These are phyloP conservation scores for Daldinia decipiens DNA, from an alignment of 495 filamentous ascomycete genomes.

Conservation along the genomic window DNA sequence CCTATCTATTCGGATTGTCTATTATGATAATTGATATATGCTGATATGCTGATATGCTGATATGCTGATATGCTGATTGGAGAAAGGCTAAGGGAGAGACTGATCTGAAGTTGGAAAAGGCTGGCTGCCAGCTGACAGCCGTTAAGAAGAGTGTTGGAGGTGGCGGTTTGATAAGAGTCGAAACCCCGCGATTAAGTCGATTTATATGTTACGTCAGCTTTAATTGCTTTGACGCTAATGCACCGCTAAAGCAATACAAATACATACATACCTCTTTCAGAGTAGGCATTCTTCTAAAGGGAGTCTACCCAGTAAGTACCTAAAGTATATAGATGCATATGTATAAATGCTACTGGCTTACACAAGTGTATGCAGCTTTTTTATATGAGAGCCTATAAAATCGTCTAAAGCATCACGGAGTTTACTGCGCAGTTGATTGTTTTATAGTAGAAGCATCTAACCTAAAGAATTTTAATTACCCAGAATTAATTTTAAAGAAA, in stretches of 20 bases:
- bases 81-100: slow-evolving; percentile 3
- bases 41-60: too few relatives aligned
- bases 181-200: slow-evolving; percentile 1
- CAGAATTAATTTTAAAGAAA: background rate
- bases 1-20: background rate
- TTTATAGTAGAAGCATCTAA: background rate
- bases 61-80: background rate
- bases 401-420: background rate
- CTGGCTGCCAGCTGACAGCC: slow-evolving; percentile 41
- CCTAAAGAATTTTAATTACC: background rate
- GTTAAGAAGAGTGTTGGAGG: slow-evolving; percentile 7
- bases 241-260: background rate
- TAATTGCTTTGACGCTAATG: background rate
- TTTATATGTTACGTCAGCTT: slow-evolving; percentile 19
- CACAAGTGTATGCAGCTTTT: background rate
- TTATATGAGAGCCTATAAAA: background rate
- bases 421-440: background rate
- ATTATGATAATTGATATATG: background rate
- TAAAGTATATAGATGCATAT: background rate
- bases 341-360: background rate
- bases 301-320: too few relatives aligned
- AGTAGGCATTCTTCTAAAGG: too few relatives aligned
- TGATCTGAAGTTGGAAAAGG: slow-evolving; percentile 28
- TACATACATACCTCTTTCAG: too few relatives aligned
- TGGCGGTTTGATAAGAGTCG: slow-evolving; percentile 5